Base-by-base conservation (phyloP, 352 stramenopile species). In the Globisporangium mamillatum region DNA sequence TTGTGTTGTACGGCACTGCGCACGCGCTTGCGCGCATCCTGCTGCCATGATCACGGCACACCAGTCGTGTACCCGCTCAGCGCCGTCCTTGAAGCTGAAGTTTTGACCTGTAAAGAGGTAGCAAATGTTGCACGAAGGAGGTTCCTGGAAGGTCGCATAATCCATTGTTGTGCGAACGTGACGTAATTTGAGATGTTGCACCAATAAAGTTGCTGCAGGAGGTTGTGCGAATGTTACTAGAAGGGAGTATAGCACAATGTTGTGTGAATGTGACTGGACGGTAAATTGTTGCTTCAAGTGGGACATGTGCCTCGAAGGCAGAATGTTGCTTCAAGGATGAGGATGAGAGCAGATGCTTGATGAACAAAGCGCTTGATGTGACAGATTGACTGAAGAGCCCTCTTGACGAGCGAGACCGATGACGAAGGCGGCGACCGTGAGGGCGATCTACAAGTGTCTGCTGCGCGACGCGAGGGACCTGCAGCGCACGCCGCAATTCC, bases 371-470 rank as follows among this genome's bases (percentile, higher is more conserved):
- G 0, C 38, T 48, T 48, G 38, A 48, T 20, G 38, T 48, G 38
- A n/a, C 14, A 48, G 38, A 48, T 48, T 16, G 38, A 48, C 38
- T 48, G 14, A 20, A 18, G 14, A 48, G 38, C 38, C 5, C 14
- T n/a, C 14, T 48, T 48, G 38, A 46, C 38, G 38, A 18, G 38
- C 4, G 38, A 18, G 38, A 46, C 10, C 4, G 16, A 22, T 87
- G 80, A 44, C 75, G 32, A 79, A 77, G 53, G 41, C 76, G 2
- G 60, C 79, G 53, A 82, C 76, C 3, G 62, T 88, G 55, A 74
- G 72, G 20, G 76, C 81, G 32, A 86, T 92, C 64, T 94, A 92
- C 73, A 79, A 82, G 32, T 89, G 79, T 70, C 70, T 94, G 61
- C 78, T 94, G 64, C 75, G 75, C 24, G 84, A 94, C 63, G 80